A percentile compares a stretch with the other conserved stretches of the same genome.
Conservation (phyloP, 2,329 filamentous ascomycete genomes). For the Tolypocladium guangdongense region DNA sequence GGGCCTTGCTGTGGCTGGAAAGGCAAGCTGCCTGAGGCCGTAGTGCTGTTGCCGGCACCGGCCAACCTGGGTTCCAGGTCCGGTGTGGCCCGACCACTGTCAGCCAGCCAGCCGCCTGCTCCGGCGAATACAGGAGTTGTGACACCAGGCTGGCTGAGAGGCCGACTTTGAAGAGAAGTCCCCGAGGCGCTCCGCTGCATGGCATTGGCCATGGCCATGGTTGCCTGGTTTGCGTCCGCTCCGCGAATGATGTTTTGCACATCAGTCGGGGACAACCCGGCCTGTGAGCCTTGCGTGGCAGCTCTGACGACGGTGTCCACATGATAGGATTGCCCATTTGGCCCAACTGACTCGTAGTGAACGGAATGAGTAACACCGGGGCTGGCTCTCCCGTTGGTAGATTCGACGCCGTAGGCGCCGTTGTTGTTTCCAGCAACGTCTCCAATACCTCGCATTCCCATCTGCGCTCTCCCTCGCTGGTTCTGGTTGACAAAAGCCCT, state of each 20-base stretch:
- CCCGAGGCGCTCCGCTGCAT: slow-evolving; percentile 41
- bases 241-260: slow-evolving; percentile 34
- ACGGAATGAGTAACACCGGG: slow-evolving; percentile 15
- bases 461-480: slow-evolving; percentile 28
- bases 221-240: slow-evolving; percentile 33
- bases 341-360: slow-evolving; percentile 21
- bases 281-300: slow-evolving; percentile 8
- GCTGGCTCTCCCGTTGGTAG: slow-evolving; percentile 13
- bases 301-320: slow-evolving; percentile 22
- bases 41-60: slow-evolving; percentile 17
- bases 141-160: slow-evolving; percentile 26
- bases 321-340: slow-evolving; percentile 23
- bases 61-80: slow-evolving; percentile 25
- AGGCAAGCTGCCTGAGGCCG: slow-evolving; percentile 9
- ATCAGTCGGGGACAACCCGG: slow-evolving; percentile 29
- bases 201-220: slow-evolving; percentile 35
- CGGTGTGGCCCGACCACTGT: slow-evolving; percentile 37
- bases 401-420: slow-evolving; percentile 11
- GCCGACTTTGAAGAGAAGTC: slow-evolving; percentile 27
- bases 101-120: slow-evolving; percentile 23
- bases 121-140: slow-evolving; percentile 29
- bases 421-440: slow-evolving; percentile 15
- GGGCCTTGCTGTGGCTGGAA: slow-evolving; percentile 20
- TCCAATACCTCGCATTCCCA: slow-evolving; percentile 29
- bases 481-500: slow-evolving; percentile 31